Conservation (phyloP, 495 filamentous ascomycete species). For the Pyrenula massariospora region DNA sequence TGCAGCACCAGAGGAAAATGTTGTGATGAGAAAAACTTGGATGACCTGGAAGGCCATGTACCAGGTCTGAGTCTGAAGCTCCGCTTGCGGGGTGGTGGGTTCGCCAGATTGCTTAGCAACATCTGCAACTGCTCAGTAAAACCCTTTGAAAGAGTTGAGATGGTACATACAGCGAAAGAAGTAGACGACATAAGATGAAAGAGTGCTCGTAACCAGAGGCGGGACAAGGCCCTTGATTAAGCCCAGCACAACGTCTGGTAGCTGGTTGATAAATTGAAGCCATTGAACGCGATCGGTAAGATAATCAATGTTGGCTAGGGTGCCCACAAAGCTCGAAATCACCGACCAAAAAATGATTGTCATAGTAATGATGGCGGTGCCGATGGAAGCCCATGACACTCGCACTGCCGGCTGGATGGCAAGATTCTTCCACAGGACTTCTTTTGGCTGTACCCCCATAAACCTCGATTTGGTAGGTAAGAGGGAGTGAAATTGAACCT, state of each 20-base stretch:
- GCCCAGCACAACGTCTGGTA: constrained; percentile 60
- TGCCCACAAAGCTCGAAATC: constrained; percentile 69
- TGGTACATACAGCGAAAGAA: constrained; percentile 50
- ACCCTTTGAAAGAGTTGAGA: neutral
- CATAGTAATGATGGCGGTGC: constrained; percentile 39
- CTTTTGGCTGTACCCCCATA: constrained; percentile 63
- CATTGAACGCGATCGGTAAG: constrained; percentile 49
- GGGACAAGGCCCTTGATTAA: constrained; percentile 49
- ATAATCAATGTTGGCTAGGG: constrained; percentile 68
- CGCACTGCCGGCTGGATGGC: constrained; percentile 64
- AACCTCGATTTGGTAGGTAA: constrained; percentile 78
- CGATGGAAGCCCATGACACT: constrained; percentile 49
- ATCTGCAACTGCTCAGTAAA: constrained; percentile 28
- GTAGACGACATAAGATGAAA: constrained; percentile 63
- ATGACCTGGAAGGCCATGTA: constrained; percentile 91
- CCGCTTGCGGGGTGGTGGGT: constrained; percentile 63
- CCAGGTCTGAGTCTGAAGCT: constrained; percentile 75
- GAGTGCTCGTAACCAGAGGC: constrained; percentile 54
- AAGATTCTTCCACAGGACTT: constrained; percentile 75
- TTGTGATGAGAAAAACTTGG: constrained; percentile 80
- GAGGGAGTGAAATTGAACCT: constrained; percentile 70
- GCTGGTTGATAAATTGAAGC: constrained; percentile 54
- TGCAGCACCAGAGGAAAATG: constrained; percentile 62
- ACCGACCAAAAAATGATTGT: constrained; percentile 89
- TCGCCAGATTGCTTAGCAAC: constrained; percentile 65